These are phyloP conservation scores for Cokeromyces recurvatus DNA, from an alignment of 371 early-diverging fungal genomes.

Conservation along the genomic window DNA sequence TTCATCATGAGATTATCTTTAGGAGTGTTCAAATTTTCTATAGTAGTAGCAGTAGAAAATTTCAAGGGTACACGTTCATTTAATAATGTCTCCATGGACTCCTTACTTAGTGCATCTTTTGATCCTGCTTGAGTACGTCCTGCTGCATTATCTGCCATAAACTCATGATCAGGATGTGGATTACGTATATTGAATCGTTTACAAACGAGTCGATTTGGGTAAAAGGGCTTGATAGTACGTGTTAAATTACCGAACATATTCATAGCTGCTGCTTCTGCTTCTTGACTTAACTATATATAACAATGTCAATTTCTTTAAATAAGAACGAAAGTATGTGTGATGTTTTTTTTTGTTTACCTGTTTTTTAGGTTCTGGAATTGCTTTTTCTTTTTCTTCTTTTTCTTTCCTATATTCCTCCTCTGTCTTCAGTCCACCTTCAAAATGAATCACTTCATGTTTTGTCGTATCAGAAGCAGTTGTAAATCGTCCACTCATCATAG, in stretches of 20 bases:
- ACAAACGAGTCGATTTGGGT: slow-evolving; percentile 69
- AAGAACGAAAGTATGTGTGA: too few relatives aligned
- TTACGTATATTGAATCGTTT: slow-evolving; percentile 80
- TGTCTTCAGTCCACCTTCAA: slow-evolving; percentile 52
- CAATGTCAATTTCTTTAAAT: not conserved
- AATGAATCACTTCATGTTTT: slow-evolving; percentile 24
- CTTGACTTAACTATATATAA: slow-evolving; percentile 38
- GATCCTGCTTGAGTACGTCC: slow-evolving; percentile 38
- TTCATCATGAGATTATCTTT: slow-evolving; percentile 29
- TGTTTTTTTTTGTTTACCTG: too few relatives aligned
- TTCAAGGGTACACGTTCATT: slow-evolving; percentile 17
- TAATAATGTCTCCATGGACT: slow-evolving; percentile 57
- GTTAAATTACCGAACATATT: slow-evolving; percentile 78
- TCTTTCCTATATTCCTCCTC: slow-evolving; percentile 43
- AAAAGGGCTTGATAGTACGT: slow-evolving; percentile 56
- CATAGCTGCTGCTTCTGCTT: slow-evolving; percentile 64
- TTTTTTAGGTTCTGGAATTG: slow-evolving; percentile 20
- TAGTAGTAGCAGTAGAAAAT: slow-evolving; percentile 4
- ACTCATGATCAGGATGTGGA: slow-evolving; percentile 63
- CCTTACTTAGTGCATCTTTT: slow-evolving; percentile 49
- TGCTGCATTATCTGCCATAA: slow-evolving; percentile 13
- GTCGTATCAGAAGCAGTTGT: slow-evolving; percentile 47
- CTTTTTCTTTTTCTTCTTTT: slow-evolving; percentile 26
- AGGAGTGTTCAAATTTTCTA: slow-evolving; percentile 1
- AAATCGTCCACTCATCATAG: slow-evolving; percentile 79